Evolutionary conservation across 306 rosid species (phyloP), one percentile per base, ranked within the genome.

Genomic region (Sphenostylis stenocarpa): DNA sequence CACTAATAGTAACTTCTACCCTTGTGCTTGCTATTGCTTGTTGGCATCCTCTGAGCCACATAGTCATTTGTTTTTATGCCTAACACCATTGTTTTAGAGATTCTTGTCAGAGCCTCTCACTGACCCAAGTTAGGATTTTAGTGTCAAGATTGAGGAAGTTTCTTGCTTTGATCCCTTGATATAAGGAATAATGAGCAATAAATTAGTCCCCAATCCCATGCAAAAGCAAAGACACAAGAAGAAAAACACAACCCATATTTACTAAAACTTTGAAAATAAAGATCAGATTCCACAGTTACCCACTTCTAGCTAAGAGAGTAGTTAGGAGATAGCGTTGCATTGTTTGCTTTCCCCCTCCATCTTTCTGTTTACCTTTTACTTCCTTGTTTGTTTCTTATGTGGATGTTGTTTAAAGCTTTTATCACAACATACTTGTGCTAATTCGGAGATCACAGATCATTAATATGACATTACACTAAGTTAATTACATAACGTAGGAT

Each of bases 231-330:
- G 58, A 20, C 79, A 75, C 76, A 76, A 63, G 29, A 7, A 41
- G 66, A 45, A 43, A 83, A 63, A 73, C 55, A 76, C 70, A 84
- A 62, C n/a, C 67, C 63, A 55, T 41, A 12, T 75, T 73, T 17
- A 81, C 87, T 77, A 80, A n/a, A 87, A 47, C 4, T 69, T 72
- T 69, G 62, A 84, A 52, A 65, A 68, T 56, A 58, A 48, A 39
- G 71, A 76, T 20, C 49, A 81, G 74, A 66, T 69, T 88, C 91
- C 85, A 60, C 11, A 58, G 69, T 77, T 69, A 48, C 29, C 61
- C 88, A 70, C 91, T 86, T 83, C 13, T 81, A 77, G 92, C 80
- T 86, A 82, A 86, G 79, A 86, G 81, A 82, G 90, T 84, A 74
- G 91, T 88, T 90, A 79, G 70, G 67, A 67, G 75, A 19, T 70